Base-by-base conservation (phyloP, 768 basidiomycete species). In the Calocybe gangraenosa region DNA sequence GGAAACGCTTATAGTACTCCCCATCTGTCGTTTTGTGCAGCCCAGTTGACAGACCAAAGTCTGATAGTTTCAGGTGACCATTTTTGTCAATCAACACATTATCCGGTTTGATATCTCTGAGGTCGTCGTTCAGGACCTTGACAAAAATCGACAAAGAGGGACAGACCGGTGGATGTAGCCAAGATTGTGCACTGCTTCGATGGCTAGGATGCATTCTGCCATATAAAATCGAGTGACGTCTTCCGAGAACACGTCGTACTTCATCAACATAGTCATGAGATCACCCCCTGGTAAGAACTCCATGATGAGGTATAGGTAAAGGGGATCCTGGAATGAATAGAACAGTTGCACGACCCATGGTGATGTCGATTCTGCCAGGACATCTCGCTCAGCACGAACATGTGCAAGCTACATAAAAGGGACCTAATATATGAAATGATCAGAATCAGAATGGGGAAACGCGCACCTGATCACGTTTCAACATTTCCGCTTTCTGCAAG, bases 251-350 rank as follows among this genome's bases (percentile, higher is more conserved):
- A 95, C 88, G 64, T 97, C 95, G 66, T 99, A 98, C 67, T 97
- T 98, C 86, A 99, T 99, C 56, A 99, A 73, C 95, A 98, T 99
- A 10, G 96, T 97, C 95, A 99, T 98, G 51, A 99, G 73, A 63
- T 99, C 95, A n/a, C 95, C 95, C 36, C 95, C 95, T 30, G 81
- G 80, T 35, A 82, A 73, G 55, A 79, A 79, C 52, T 78, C 77
- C 95, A 99, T 99, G 72, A 99, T 89, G 49, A 99, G 80, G 69
- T 97, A 99, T 20, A 99, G 81, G 61, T 95, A 97, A 42, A 91
- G 71, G 1, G 89, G 81, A 64, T 98, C 96, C 65, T 99, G 95
- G 76, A 97, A 98, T 30, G 94, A 96, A 66, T 96, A 98, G 74
- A 87, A 98, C 14, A 98, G 73, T 58, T 96, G 94, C 1, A 97